Conservation (phyloP, 108 stramenopile genomes). For the Nitzschia palea region DNA sequence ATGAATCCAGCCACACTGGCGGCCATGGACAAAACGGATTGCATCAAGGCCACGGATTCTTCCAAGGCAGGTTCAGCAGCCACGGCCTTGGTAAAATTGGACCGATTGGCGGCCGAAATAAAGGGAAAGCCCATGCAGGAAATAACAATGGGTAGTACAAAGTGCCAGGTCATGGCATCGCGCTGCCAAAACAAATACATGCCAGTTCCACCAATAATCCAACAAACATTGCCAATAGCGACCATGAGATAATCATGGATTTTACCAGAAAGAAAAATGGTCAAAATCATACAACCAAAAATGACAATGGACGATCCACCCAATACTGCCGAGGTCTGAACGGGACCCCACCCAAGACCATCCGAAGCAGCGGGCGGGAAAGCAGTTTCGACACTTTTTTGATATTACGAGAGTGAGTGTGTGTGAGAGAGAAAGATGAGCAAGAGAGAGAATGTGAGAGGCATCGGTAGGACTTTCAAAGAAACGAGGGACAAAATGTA, state of each 20-base stretch:
- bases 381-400: conserved; percentile 58
- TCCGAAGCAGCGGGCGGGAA: conserved; percentile 62
- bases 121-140: conserved; percentile 58
- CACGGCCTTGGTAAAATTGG: conserved; percentile 54
- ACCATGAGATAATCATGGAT: conserved; percentile 25
- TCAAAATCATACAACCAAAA: conserved; percentile 42
- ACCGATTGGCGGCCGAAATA: conserved; percentile 61
- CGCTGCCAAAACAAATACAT: conserved; percentile 38
- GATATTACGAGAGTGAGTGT: neutral
- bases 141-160: conserved; percentile 48
- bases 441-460: no score
- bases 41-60: conserved; percentile 60
- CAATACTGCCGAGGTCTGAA: conserved; percentile 52
- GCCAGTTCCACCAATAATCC: conserved; percentile 23
- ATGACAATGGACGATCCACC: conserved; percentile 58
- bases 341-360: conserved; percentile 65
- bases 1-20: conserved; percentile 63
- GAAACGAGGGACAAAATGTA: no score
- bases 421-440: neutral
- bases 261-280: conserved; percentile 23
- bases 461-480: no score
- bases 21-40: conserved; percentile 64
- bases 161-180: conserved; percentile 23
- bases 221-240: conserved; percentile 10
- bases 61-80: conserved; percentile 38